These are phyloP conservation scores for Oehlia diaphana DNA, from an alignment of 192 early-diverging fungal genomes.

Conservation along the genomic window DNA sequence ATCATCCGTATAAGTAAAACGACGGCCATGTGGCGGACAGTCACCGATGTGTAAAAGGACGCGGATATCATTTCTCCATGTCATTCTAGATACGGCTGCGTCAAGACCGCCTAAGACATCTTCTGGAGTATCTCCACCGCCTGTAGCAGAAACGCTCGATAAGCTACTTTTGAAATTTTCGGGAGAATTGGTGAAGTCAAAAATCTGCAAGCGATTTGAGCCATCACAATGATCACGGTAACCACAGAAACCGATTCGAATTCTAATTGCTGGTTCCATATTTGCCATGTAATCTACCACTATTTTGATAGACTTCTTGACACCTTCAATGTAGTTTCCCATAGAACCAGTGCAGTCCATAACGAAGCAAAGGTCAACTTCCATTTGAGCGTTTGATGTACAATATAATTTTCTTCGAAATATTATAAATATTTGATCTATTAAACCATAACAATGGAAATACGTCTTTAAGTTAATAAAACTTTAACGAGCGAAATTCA, in stretches of 20 bases:
- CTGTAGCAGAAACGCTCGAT: not conserved
- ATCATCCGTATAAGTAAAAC: not conserved
- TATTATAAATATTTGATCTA: too few species aligned
- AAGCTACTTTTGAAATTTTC: not conserved
- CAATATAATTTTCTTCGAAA: too few species aligned
- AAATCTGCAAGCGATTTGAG: not conserved
- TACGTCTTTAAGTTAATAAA: too few species aligned
- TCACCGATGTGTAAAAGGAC: conserved; percentile 28
- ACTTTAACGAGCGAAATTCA: too few species aligned
- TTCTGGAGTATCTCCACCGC: conserved; percentile 3
- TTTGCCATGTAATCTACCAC: conserved; percentile 9
- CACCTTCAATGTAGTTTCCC: not conserved
- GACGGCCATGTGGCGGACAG: conserved; percentile 26
- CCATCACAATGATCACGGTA: conserved; percentile 22
- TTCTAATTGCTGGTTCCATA: conserved; percentile 14
- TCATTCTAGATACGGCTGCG: conserved; percentile 9
- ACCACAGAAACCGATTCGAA: conserved; percentile 28
- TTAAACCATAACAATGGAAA: too few species aligned
- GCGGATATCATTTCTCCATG: conserved; percentile 11
- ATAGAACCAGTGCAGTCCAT: conserved; percentile 16
- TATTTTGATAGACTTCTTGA: conserved; percentile 6
- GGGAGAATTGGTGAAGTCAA: not conserved
- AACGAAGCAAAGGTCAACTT: not conserved
- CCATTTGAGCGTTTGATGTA: not conserved
- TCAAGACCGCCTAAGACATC: conserved; percentile 28